Evolutionary conservation across 164 flowering plant genomes (phyloP).

Genomic region (Brasenia schreberi): DNA sequence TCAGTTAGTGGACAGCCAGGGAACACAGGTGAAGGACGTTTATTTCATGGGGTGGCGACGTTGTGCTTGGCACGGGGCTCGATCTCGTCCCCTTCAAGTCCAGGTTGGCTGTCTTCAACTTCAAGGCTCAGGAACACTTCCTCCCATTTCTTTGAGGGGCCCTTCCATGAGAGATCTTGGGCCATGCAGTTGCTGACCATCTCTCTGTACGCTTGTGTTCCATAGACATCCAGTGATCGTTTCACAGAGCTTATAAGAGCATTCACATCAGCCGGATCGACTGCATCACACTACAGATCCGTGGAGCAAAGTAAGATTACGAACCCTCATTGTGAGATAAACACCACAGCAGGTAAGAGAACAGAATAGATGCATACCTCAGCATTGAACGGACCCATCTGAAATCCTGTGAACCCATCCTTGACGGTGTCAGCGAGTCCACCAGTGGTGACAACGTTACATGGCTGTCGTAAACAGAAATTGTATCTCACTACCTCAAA

Average conservation of each 20-base stretch:
- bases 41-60: conserved; percentile 73
- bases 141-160: conserved; percentile 82
- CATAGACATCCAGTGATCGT: conserved; percentile 48
- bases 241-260: conserved; percentile 37
- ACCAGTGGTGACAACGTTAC: conserved; percentile 80
- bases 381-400: conserved; percentile 79
- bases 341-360: background rate
- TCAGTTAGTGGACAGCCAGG: background rate
- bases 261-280: conserved; percentile 64
- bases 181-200: conserved; percentile 85
- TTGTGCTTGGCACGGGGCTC: conserved; percentile 86
- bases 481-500: background rate
- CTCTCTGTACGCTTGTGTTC: conserved; percentile 49
- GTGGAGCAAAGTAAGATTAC: background rate
- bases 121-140: conserved; percentile 40
- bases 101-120: conserved; percentile 54
- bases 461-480: conserved; percentile 25
- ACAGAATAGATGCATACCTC: conserved; percentile 31
- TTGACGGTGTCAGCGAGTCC: conserved; percentile 92
- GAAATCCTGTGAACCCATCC: conserved; percentile 94
- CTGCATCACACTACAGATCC: conserved; percentile 44
- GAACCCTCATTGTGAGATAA: background rate
- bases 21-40: background rate
- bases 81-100: conserved; percentile 70
- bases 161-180: conserved; percentile 98